Base-by-base conservation (phyloP, 2,329 filamentous ascomycete species). In the Monilinia vaccinii-corymbosi region DNA sequence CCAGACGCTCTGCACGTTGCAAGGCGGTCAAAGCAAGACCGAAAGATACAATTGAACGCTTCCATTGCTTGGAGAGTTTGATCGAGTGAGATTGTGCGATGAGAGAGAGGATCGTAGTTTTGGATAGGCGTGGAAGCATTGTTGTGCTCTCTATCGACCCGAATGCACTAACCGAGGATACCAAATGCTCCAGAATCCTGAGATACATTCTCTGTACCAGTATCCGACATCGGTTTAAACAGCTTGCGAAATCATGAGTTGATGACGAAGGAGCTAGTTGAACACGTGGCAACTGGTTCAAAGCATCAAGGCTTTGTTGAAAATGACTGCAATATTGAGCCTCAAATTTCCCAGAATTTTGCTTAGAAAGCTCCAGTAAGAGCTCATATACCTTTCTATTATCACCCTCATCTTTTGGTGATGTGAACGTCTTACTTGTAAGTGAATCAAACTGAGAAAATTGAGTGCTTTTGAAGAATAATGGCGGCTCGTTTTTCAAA, bases 1-100 rank as follows among this genome's bases (percentile, higher is more conserved):
- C 23, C 1, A 83, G 66, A 0, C 81, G 73, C 14, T 73, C 61
- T 21, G 60, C 56, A 31, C 60, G 58, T 16, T 67, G 66, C 28
- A 68, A 34, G 13, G 46, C 8, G 2, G 63, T 57, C 9, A 68
- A 23, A 16, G 65, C 56, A n/a, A 68, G 46, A 3, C 58, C 66
- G 58, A 67, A 67, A 6, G 44, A 28, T 25, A 65, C 56, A 18
- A 67, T 45, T 11, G 34, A 38, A 16, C 45, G 5, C 44, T 64
- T 63, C 67, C 66, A 68, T 18, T 44, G 36, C 11, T 25, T 9
- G 7, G 52, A 56, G 11, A 65, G 42, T 2, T 31, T n/a, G 3
- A 56, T 53, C 1, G 46, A n/a, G 2, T 51, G 48, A 11, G 36
- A 38, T 1, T 40, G 44, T 25, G 65, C 59, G 10, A 68, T 52